A percentile compares a stretch with the other conserved stretches of the same genome.
Evolutionary conservation across 2,329 filamentous ascomycete genomes (phyloP).

Genomic region (Colletotrichum spaethianum): DNA sequence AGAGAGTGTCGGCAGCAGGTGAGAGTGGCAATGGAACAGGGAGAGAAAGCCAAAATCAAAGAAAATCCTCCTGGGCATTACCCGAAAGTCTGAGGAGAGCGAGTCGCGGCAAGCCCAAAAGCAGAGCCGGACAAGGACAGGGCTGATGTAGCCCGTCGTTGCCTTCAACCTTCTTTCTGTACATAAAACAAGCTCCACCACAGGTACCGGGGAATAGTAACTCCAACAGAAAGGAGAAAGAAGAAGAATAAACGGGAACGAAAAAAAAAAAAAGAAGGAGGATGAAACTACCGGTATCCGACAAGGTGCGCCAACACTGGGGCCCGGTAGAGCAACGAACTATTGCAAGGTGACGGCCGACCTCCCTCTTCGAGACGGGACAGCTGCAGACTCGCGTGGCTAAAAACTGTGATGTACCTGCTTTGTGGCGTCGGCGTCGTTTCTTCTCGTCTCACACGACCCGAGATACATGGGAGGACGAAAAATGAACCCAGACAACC

Average conservation of each 20-base stretch:
- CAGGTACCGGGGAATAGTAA: slow-evolving; percentile 6
- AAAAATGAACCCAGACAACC: not conserved
- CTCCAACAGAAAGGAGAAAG: not conserved
- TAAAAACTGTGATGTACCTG: slow-evolving; percentile 35
- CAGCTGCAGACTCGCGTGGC: slow-evolving; percentile 38
- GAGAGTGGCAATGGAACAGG: slow-evolving; percentile 4
- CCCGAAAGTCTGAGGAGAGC: slow-evolving; percentile 6
- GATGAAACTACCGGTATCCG: not conserved
- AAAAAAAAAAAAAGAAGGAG: not conserved
- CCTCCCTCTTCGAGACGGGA: slow-evolving; percentile 28
- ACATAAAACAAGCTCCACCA: slow-evolving; percentile 27
- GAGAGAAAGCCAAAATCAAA: not conserved
- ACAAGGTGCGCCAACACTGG: not conserved
- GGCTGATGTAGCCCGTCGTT: slow-evolving; percentile 6
- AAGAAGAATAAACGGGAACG: not conserved
- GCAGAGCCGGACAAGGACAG: slow-evolving; percentile 23
- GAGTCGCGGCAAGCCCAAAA: slow-evolving; percentile 21
- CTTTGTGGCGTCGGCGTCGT: slow-evolving; percentile 31
- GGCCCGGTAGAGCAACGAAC: not conserved
- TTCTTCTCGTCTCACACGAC: slow-evolving; percentile 36
- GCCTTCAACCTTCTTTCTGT: slow-evolving; percentile 24
- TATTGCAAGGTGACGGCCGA: slow-evolving; percentile 1
- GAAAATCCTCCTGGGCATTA: slow-evolving; percentile 6
- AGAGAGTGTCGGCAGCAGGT: not conserved
- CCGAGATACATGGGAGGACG: slow-evolving; percentile 8